A percentile compares a stretch with the other conserved stretches of the same genome.
Conservation (phyloP, 1,284 basidiomycete genomes). For the Vanrija sp. region DNA sequence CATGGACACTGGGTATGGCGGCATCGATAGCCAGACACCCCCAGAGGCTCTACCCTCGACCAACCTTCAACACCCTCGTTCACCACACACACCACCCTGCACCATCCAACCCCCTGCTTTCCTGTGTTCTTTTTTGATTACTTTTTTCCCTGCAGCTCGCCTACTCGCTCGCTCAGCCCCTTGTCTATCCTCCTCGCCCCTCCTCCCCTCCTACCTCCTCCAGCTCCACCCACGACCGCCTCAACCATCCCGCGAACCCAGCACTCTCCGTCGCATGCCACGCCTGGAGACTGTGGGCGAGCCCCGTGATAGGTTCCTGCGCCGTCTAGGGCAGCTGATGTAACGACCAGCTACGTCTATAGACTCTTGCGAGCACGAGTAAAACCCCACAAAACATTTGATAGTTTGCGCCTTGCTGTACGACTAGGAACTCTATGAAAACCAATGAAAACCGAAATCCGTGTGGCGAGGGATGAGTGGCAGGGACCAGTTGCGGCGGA, state of each 20-base stretch:
- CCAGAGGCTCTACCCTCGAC: not conserved
- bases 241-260: constrained; percentile 50
- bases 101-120: constrained; percentile 12
- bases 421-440: too few species aligned
- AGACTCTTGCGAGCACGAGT: too few species aligned
- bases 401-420: not conserved
- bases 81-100: constrained; percentile 8
- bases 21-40: constrained; percentile 41
- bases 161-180: not conserved
- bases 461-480: too few species aligned
- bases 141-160: constrained; percentile 4
- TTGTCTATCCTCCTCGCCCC: constrained; percentile 1
- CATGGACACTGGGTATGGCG: constrained; percentile 44
- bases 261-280: too few species aligned
- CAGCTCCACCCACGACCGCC: constrained; percentile 36
- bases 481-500: too few species aligned
- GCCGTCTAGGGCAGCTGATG: constrained; percentile 18
- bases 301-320: constrained; percentile 52
- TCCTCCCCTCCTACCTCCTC: constrained; percentile 2
- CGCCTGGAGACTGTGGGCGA: constrained; percentile 7
- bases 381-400: not conserved
- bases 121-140: too few species aligned
- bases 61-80: constrained; percentile 2
- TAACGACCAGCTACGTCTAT: too few species aligned
- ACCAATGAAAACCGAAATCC: not conserved